Evolutionary conservation across 768 basidiomycete species (phyloP).

Genomic region (Krasilnikovozyma curviuscula): DNA sequence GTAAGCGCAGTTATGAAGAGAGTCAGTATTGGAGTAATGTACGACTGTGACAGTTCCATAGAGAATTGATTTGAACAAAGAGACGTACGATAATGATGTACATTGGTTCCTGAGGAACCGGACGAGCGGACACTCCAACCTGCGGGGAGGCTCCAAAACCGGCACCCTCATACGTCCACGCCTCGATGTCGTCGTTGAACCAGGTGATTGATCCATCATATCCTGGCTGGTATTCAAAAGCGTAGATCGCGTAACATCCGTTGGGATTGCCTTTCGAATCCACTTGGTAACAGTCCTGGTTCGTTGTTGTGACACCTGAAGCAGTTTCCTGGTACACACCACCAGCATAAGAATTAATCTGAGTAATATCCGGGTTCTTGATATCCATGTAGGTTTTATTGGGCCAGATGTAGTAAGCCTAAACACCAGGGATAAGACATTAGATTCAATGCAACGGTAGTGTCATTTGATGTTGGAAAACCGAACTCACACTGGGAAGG

Average conservation of each 20-base stretch:
- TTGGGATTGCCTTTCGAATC: not conserved
- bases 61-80: too few relatives aligned
- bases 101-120: slow-evolving; percentile 9
- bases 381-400: slow-evolving; percentile 1
- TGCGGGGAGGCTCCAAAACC: not conserved
- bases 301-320: slow-evolving; percentile 1
- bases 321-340: slow-evolving; percentile 8
- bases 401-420: not conserved
- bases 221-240: slow-evolving; percentile 5
- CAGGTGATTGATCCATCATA: slow-evolving; percentile 7
- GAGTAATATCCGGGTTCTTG: not conserved
- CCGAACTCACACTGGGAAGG: too few relatives aligned
- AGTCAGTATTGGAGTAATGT: too few relatives aligned
- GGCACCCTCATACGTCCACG: not conserved
- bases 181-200: slow-evolving; percentile 4
- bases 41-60: too few relatives aligned
- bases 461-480: not conserved
- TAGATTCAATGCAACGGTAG: not conserved
- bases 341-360: slow-evolving; percentile 9
- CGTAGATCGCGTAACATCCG: slow-evolving; percentile 8
- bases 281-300: slow-evolving; percentile 9
- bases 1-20: too few relatives aligned
- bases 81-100: not conserved
- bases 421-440: not conserved
- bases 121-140: not conserved